A percentile compares a stretch with the other conserved stretches of the same genome.
Conservation (phyloP, 225 moss, liverwort and hornwort genomes). For the Pseudisothecium myosuroides region DNA sequence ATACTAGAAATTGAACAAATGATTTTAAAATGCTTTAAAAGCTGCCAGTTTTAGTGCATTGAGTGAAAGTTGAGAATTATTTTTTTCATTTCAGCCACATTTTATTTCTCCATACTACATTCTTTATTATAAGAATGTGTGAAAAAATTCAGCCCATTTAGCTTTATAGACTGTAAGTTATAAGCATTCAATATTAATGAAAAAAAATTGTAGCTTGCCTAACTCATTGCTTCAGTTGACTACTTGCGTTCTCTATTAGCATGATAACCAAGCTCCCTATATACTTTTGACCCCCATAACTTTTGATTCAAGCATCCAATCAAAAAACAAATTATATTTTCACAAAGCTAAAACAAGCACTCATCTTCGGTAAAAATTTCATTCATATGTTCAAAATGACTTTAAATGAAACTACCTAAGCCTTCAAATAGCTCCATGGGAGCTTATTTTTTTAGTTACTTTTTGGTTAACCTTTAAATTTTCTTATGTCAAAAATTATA, state of each 20-base stretch:
- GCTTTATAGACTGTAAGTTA: neutral
- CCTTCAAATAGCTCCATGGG: neutral
- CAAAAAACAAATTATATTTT: neutral
- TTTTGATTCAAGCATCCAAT: neutral
- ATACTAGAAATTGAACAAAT: neutral
- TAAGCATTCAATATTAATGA: neutral
- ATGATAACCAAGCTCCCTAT: fast-evolving
- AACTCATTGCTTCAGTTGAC: fast-evolving
- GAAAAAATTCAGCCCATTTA: neutral
- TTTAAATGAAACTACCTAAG: fast-evolving
- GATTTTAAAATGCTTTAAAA: neutral
- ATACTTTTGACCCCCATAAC: neutral
- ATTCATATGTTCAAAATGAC: neutral
- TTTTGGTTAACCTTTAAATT: neutral
- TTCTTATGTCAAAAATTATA: neutral
- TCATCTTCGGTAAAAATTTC: neutral
- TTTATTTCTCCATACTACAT: neutral
- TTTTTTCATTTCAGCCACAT: no score
- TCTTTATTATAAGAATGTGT: neutral
- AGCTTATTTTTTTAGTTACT: no score
- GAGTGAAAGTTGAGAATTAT: no score
- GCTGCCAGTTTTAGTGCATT: no score
- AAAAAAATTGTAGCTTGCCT: neutral
- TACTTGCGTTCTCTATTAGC: neutral
- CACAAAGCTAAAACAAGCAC: neutral